These are phyloP conservation scores for Plasmodium inui DNA, from an alignment of 169 alveolate genomes.

Conservation along the genomic window DNA sequence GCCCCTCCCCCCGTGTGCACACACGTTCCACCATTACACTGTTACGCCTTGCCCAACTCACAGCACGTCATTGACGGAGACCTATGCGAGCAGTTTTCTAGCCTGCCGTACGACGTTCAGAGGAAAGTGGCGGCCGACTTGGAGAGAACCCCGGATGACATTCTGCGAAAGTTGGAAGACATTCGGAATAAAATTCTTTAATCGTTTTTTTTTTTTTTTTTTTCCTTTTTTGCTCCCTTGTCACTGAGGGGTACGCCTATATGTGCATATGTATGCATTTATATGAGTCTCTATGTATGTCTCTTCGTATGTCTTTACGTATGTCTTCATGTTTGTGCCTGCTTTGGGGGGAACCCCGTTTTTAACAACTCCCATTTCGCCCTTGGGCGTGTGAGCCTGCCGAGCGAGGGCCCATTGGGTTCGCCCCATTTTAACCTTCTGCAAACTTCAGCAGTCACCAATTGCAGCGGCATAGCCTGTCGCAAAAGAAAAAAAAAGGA, in stretches of 20 bases:
- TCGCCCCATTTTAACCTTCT: background rate
- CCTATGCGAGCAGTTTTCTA: constrained; percentile 93
- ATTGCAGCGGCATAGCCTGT: background rate
- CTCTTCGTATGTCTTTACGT: background rate
- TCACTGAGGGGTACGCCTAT: background rate
- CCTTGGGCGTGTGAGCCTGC: background rate
- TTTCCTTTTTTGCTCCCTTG: background rate
- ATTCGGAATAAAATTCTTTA: constrained; percentile 93
- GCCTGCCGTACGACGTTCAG: constrained; percentile 88
- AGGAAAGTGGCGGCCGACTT: constrained; percentile 92
- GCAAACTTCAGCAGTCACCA: background rate
- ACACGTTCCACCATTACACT: background rate
- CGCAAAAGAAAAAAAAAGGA: background rate
- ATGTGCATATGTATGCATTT: background rate
- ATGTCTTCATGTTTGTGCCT: background rate
- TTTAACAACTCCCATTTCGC: background rate
- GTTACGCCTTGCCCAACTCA: background rate
- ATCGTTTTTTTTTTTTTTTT: background rate
- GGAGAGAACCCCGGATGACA: constrained; percentile 94
- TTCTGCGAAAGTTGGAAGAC: constrained; percentile 95
- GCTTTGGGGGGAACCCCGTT: background rate
- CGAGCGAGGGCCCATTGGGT: background rate
- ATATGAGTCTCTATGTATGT: too few species aligned
- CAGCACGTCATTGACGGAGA: constrained; percentile 97
- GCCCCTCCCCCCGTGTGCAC: too few species aligned